Conservation (phyloP, 805 yeast genomes). For the Yamadazyma phyllophila region DNA sequence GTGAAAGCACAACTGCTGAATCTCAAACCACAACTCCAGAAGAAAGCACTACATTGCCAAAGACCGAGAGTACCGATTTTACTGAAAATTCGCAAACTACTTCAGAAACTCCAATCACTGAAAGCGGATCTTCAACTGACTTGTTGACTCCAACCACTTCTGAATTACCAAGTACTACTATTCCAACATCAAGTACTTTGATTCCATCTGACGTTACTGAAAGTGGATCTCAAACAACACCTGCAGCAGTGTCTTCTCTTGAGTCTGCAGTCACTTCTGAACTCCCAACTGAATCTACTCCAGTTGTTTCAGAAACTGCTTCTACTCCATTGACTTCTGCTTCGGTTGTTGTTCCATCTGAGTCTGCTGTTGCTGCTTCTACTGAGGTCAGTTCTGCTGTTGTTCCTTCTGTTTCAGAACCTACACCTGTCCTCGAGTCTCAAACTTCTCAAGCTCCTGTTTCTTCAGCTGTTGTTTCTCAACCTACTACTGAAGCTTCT, state of each 20-base stretch:
- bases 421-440: background rate
- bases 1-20: too few species aligned
- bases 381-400: background rate
- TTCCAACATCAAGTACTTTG: background rate
- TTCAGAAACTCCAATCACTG: too few species aligned
- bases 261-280: too few species aligned
- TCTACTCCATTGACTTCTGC: background rate
- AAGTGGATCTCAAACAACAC: background rate
- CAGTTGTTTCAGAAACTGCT: background rate
- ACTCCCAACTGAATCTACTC: background rate
- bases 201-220: background rate
- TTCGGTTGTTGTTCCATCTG: background rate
- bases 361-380: background rate
- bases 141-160: conserved; percentile 4
- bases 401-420: background rate
- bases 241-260: too few species aligned
- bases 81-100: too few species aligned
- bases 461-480: conserved; percentile 5
- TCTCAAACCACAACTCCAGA: too few species aligned
- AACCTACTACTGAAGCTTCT: conserved; percentile 2
- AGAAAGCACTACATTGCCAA: too few species aligned
- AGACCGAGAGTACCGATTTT: too few species aligned
- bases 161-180: background rate
- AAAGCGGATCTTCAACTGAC: background rate
- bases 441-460: too few species aligned